These are phyloP conservation scores for Bipolaris sorokiniana DNA, from an alignment of 2,329 filamentous ascomycete species.

Conservation along the genomic window DNA sequence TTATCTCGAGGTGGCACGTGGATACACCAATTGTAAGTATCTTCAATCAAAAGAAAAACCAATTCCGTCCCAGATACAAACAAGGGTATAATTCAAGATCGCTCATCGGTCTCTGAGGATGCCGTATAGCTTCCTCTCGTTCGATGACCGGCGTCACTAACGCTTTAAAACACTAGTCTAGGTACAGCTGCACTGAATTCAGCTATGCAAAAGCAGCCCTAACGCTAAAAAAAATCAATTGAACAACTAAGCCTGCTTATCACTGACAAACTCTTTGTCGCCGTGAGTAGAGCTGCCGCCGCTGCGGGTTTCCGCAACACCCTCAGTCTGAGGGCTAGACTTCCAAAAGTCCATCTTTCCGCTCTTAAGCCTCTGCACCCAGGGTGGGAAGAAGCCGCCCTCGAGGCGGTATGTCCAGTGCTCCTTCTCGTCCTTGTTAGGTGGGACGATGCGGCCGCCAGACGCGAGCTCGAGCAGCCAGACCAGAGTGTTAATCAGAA, in stretches of 20 bases:
- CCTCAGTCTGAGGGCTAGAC: constrained; percentile 33
- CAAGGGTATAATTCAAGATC: constrained; percentile 19
- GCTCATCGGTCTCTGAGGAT: neutral
- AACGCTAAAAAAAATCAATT: constrained; percentile 12
- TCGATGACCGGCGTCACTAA: neutral
- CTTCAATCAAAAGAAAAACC: neutral
- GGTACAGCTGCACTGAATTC: constrained; percentile 13
- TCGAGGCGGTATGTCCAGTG: constrained; percentile 79
- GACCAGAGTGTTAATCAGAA: constrained; percentile 73
- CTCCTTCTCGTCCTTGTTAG: constrained; percentile 78
- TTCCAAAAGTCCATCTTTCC: constrained; percentile 79
- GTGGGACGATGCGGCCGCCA: constrained; percentile 73
- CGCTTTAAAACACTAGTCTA: constrained; percentile 3
- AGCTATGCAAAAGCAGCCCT: constrained; percentile 2
- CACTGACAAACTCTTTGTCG: constrained; percentile 33
- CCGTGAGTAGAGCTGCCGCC: constrained; percentile 35
- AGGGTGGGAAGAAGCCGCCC: constrained; percentile 76
- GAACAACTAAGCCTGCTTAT: constrained; percentile 29
- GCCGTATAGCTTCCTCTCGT: neutral
- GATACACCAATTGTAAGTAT: neutral
- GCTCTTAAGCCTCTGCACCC: constrained; percentile 67
- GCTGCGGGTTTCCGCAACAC: constrained; percentile 34
- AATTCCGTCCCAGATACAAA: constrained; percentile 5
- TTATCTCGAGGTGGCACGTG: neutral
- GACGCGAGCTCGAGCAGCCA: constrained; percentile 71